Base-by-base conservation (phyloP, 2,329 filamentous ascomycete species). In the Exutisphaerella laricina region DNA sequence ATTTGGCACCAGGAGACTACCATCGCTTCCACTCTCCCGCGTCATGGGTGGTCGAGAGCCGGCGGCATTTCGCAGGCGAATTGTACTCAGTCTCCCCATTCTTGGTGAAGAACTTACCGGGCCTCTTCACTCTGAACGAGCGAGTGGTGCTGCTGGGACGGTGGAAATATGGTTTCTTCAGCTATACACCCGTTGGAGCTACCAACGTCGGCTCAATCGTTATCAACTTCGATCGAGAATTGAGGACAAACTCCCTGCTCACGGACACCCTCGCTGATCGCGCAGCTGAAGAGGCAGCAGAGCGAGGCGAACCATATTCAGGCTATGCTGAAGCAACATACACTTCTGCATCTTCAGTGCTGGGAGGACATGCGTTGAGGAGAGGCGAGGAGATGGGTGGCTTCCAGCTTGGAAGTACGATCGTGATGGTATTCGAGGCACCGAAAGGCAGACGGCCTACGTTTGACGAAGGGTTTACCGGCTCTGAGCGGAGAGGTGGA, bases 111-210 rank as follows among this genome's bases (percentile, higher is more conserved):
- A 94, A 86, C 0, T 75, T 98, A 0, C 92, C 92, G 0, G 90
- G 90, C 2, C 79, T 98, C 1, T 98, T 98, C 70, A 96, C 90
- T 0, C 74, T 98, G 14, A 98, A 98, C 66, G 92, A 98, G 69
- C 82, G 92, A 41, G 88, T 98, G 17, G 92, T 94, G 1, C 78
- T 98, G 1, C 75, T 98, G 1, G 92, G 92, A 13, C 79, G 88
- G 45, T 98, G 92, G 92, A 84, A 89, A 43, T 94, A 88, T 78
- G 92, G 92, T 13, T 97, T 98, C 77, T 98, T 98, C 73, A 85
- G 83, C 54, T 96, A 88, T 69, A 90, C 88, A 0, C 89, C 94
- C 10, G 92, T 98, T 23, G 92, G 92, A 50, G 92, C 92, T 5
- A 98, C 92, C 16, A 98, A 98, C 58, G 92, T 98, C 32, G 92